phyloP scores from a whole-genome alignment of 2,329 filamentous ascomycete species.

The Cladosporium sp. region DNA sequence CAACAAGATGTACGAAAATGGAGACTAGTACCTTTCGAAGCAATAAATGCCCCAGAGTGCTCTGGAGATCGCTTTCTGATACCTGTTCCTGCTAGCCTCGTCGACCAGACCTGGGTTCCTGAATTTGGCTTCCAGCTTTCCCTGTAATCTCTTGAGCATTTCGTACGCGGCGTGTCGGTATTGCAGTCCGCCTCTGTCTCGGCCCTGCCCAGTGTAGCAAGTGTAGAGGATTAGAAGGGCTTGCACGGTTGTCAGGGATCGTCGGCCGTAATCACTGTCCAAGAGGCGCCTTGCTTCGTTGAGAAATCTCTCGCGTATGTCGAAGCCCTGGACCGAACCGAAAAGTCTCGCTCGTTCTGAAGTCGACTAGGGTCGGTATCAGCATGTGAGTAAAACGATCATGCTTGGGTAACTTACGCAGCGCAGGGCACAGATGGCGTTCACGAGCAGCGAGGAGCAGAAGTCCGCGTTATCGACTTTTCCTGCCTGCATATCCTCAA shows the following conservation, averaged over 20 bases:
- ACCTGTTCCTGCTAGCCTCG: background rate
- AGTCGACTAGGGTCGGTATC: background rate
- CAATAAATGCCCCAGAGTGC: slow-evolving; percentile 10
- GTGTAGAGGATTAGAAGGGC: slow-evolving; percentile 8
- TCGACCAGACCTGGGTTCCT: background rate
- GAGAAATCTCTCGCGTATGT: slow-evolving; percentile 2
- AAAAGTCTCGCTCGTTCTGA: slow-evolving; percentile 6
- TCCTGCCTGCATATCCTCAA: slow-evolving; percentile 5
- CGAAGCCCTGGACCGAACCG: slow-evolving; percentile 8
- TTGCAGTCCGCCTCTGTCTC: slow-evolving; percentile 10
- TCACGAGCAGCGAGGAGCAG: slow-evolving; percentile 33
- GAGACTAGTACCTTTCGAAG: slow-evolving; percentile 4
- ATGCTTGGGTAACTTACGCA: background rate
- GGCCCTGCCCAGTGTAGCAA: slow-evolving; percentile 8
- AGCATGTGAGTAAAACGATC: background rate
- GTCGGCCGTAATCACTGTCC: background rate
- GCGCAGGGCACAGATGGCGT: slow-evolving; percentile 24
- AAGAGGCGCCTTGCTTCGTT: slow-evolving; percentile 2
- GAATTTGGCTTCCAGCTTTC: slow-evolving; percentile 1
- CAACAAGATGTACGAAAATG: background rate
- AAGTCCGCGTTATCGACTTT: background rate
- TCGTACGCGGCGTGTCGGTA: slow-evolving; percentile 9
- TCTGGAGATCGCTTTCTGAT: slow-evolving; percentile 7
- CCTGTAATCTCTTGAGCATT: slow-evolving; percentile 9
- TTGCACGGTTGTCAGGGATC: slow-evolving; percentile 3